These are phyloP conservation scores for Spergularia azorica DNA, from an alignment of 179 eudicot genomes.

Conservation along the genomic window DNA sequence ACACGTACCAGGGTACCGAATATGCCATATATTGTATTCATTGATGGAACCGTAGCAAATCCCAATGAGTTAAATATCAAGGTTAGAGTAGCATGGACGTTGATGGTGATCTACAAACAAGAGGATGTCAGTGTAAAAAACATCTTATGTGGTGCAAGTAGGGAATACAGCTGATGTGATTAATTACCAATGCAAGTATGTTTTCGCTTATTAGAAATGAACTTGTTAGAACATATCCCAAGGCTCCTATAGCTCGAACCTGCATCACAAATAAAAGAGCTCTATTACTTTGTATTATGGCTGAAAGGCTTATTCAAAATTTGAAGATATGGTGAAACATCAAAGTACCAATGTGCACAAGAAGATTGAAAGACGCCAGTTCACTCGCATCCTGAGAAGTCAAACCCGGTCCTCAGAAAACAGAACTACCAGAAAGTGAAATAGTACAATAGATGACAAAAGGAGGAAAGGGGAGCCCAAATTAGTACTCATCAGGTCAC, in stretches of 20 bases:
- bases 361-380: conserved; percentile 70
- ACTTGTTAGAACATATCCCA: conserved; percentile 70
- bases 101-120: conserved; percentile 67
- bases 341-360: conserved; percentile 68
- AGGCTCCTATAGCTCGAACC: conserved; percentile 80
- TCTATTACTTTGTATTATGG: not conserved
- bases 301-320: conserved; percentile 6
- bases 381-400: conserved; percentile 51
- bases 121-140: conserved; percentile 1
- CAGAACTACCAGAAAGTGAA: no score
- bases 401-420: not conserved
- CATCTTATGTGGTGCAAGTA: not conserved
- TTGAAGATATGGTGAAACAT: conserved; percentile 21
- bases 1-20: conserved; percentile 75
- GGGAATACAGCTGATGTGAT: not conserved
- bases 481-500: not conserved
- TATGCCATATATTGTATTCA: conserved; percentile 65
- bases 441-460: no score
- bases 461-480: no score
- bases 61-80: conserved; percentile 63
- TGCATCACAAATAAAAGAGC: conserved; percentile 32
- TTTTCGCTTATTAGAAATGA: conserved; percentile 90
- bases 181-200: conserved; percentile 81
- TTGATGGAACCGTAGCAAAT: conserved; percentile 67
- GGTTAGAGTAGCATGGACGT: conserved; percentile 78